Evolutionary conservation across 2,329 filamentous ascomycete species (phyloP), one percentile per base, ranked within the genome.

Genomic region (Hirsutella minnesotensis): DNA sequence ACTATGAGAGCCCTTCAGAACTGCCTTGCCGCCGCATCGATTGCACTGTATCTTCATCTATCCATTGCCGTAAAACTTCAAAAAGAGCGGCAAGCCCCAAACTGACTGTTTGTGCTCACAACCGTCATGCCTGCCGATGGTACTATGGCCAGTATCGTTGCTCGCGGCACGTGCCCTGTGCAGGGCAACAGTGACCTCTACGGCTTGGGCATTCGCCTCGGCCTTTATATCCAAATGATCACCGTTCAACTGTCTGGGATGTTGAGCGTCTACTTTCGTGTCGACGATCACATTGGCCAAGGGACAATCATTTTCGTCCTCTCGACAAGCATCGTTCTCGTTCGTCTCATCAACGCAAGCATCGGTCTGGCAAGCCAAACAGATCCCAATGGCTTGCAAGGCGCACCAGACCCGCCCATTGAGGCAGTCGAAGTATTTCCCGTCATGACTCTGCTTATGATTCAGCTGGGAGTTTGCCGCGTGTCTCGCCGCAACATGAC

Each of bases 191-290:
- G 44, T 39, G 53, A 56, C 36, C 47, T 56, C 19, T 56, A 56
- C 46, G 54, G 54, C 27, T 48, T 56, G 19, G 54, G 54, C 31
- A 54, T 56, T 46, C 50, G 54, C 33, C 33, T 56, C 42, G 53
- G 53, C 40, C 50, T 56, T 39, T 56, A 56, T 43, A 45, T 56
- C 30, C 52, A 56, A 41, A 54, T 52, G 50, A n/a, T 53, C 21
- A 48, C 52, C 5, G 49, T 52, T 29, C 49, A 52, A 39, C 31
- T 54, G n/a, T 53, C 52, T 9, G 46, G 46, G 27, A 41, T 53
- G 9, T 41, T 52, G 20, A 46, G 42, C 44, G 37, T 41, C 19
- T 36, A 40, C n/a, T 45, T 52, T n/a, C 36, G 37, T 12, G 45
- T 47, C 22, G 51, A 53, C 19, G 52, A 54, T 35, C 21, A 42